Evolutionary conservation across 169 alveolate genomes (phyloP), one percentile per base, ranked within the genome.

Genomic region (Eimeria necatrix): DNA sequence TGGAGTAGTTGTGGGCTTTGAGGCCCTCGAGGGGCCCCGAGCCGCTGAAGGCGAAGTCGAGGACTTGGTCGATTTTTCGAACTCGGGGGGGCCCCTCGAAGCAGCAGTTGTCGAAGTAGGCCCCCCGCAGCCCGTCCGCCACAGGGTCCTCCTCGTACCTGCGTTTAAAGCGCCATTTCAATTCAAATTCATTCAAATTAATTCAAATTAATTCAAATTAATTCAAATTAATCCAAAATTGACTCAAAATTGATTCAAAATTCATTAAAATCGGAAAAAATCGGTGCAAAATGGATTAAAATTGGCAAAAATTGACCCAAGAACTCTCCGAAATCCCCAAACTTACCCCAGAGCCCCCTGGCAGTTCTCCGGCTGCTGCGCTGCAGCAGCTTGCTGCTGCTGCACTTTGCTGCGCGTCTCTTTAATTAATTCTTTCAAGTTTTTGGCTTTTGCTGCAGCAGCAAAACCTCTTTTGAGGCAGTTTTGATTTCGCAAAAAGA

Each of bases 1-100:
- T 95, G 22, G 99, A 98, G 70, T 97, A 98, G 52, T 97, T 95
- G 71, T 97, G 96, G 32, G 98, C 96, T 68, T 98, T 84, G n/a
- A 98, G 80, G 41, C 97, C 98, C 5, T 96, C 97, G 4, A 96
- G 93, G 4, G 99, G 99, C 91, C 97, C 98, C 76, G 94, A 96
- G 61, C 97, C 97, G 51, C 96, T 96, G 83, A 96, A 98, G 91
- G 94, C 81, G 59, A 98, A 95, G 93, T 98, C 96, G n/a, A 97
- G 78, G 61, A 97, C 96, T 86, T 96, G 94, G 93, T 97, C 98
- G 18, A 94, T 89, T 95, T 98, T 96, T 64, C 90, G 95, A 49
- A 96, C 93, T 51, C 98, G 97, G n/a, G 97, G 87, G 7, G 61
- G 94, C 32, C 97, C 98, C 22, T 95, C 97, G 85, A 97, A 96